phyloP scores from a whole-genome alignment of 768 basidiomycete genomes.

The Suillus hirtellus region DNA sequence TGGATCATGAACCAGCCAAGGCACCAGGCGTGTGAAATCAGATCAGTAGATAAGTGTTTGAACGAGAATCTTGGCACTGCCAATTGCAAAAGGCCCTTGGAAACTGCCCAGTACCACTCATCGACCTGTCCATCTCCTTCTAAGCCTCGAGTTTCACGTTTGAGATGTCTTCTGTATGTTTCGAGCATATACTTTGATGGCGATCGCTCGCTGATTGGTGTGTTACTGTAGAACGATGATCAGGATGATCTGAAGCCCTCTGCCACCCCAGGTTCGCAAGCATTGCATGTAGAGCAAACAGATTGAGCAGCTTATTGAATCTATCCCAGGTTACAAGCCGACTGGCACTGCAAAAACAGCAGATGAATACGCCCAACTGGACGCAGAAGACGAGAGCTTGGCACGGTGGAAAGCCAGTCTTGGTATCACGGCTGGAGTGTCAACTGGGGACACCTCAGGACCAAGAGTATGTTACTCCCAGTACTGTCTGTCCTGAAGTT shows the following conservation, averaged over 20 bases:
- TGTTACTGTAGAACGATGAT: constrained; percentile 51
- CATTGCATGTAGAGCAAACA: constrained; percentile 7
- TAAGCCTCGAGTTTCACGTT: constrained; percentile 9
- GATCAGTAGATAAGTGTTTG: constrained; percentile 35
- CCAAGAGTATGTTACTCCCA: constrained; percentile 58
- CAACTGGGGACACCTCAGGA: constrained; percentile 39
- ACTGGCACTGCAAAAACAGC: constrained; percentile 59
- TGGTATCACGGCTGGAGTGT: constrained; percentile 66
- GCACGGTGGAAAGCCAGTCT: constrained; percentile 95
- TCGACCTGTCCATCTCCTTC: constrained; percentile 13
- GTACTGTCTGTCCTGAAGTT: constrained; percentile 27
- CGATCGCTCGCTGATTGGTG: constrained; percentile 8
- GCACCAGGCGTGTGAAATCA: constrained; percentile 67
- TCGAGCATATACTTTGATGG: constrained; percentile 1
- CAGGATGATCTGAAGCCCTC: constrained; percentile 70
- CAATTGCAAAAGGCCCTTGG: constrained; percentile 13
- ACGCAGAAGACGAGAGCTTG: constrained; percentile 90
- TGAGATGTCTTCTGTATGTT: constrained; percentile 57
- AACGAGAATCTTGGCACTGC: constrained; percentile 19
- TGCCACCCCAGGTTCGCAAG: constrained; percentile 60
- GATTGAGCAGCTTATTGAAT: constrained; percentile 8
- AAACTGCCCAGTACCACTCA: constrained; percentile 16
- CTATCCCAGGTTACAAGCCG: constrained; percentile 69
- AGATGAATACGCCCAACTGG: constrained; percentile 83
- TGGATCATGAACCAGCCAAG: not conserved